These are phyloP conservation scores for Sarcocystis neurona DNA, from an alignment of 169 alveolate genomes.

Conservation along the genomic window DNA sequence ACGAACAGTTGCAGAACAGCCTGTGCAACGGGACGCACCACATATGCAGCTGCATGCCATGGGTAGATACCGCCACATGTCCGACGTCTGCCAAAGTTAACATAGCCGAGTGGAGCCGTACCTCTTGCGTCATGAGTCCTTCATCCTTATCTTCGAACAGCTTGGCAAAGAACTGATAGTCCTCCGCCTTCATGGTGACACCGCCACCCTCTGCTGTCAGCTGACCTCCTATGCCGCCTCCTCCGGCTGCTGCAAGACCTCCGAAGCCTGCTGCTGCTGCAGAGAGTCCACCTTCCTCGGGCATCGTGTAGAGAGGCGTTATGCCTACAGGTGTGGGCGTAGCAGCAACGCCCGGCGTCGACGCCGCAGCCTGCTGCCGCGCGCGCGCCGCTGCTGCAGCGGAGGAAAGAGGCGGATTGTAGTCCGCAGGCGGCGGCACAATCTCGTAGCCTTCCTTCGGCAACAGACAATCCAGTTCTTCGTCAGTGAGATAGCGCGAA, in stretches of 20 bases:
- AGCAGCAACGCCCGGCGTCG: conserved; percentile 66
- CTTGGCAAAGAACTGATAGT: conserved; percentile 65
- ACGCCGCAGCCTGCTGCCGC: conserved; percentile 53
- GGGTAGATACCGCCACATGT: no score
- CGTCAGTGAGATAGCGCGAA: conserved; percentile 90
- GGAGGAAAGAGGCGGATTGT: conserved; percentile 72
- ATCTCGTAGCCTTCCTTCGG: conserved; percentile 93
- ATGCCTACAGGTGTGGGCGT: conserved; percentile 72
- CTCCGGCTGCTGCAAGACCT: conserved; percentile 37
- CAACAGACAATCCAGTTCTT: conserved; percentile 91
- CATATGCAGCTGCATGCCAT: no score
- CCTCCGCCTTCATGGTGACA: conserved; percentile 71
- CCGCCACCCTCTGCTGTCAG: conserved; percentile 66
- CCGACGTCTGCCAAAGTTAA: conserved; percentile 65
- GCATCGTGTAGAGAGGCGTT: conserved; percentile 81
- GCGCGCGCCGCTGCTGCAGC: conserved; percentile 67
- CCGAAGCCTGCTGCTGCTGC: conserved; percentile 51
- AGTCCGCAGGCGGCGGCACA: conserved; percentile 89
- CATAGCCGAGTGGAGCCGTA: conserved; percentile 54
- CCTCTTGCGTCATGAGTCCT: conserved; percentile 66
- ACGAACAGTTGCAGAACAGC: no score
- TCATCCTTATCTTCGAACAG: conserved; percentile 51
- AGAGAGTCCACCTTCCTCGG: conserved; percentile 76
- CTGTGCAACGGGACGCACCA: no score
- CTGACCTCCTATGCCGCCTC: conserved; percentile 50